Percentiles rank a stretch among this genome's conserved stretches.
Evolutionary conservation across 2,329 filamentous ascomycete species (phyloP).

Genomic region (Rhytidhysteron rufulum): DNA sequence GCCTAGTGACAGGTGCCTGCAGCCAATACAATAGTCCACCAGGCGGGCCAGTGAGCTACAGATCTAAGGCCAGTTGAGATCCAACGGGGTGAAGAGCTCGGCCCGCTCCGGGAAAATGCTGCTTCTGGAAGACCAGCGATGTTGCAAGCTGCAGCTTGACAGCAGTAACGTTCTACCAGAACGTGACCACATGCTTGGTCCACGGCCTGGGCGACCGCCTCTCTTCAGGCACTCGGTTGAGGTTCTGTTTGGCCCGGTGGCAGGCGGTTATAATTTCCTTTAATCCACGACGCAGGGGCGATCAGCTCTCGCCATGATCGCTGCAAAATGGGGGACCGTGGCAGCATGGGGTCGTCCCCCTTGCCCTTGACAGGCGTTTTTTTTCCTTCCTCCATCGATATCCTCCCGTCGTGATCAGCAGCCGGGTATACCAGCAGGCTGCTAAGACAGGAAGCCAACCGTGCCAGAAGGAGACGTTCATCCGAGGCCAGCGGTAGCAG

Average conservation of each 20-base stretch:
- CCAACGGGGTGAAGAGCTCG: slow-evolving; percentile 34
- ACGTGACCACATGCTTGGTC: slow-evolving; percentile 17
- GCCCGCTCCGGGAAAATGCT: slow-evolving; percentile 36
- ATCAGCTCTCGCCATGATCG: slow-evolving; percentile 24
- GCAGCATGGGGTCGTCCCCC: slow-evolving; percentile 16
- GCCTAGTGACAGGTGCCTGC: slow-evolving; percentile 18
- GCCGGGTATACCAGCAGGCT: slow-evolving; percentile 14
- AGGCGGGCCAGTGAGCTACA: slow-evolving; percentile 22
- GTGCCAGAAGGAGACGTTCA: slow-evolving; percentile 25
- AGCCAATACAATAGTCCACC: slow-evolving; percentile 19
- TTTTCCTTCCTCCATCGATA: too few relatives aligned
- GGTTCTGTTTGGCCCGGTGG: slow-evolving; percentile 12
- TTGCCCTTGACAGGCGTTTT: slow-evolving; percentile 13
- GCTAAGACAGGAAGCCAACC: slow-evolving; percentile 10
- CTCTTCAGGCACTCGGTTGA: not conserved
- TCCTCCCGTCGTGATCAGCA: slow-evolving; percentile 27
- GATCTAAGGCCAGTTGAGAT: slow-evolving; percentile 26
- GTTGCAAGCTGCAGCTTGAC: slow-evolving; percentile 25
- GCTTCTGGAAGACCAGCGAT: slow-evolving; percentile 34
- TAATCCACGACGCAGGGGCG: slow-evolving; percentile 27
- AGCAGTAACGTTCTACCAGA: slow-evolving; percentile 20
- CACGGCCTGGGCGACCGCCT: not conserved
- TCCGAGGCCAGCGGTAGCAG: slow-evolving; percentile 8
- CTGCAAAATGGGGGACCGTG: slow-evolving; percentile 7
- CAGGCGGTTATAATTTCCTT: slow-evolving; percentile 30